Evolutionary conservation across 2,329 filamentous ascomycete species (phyloP), one percentile per base, ranked within the genome.

Genomic region (Pseudogymnoascus sp.): DNA sequence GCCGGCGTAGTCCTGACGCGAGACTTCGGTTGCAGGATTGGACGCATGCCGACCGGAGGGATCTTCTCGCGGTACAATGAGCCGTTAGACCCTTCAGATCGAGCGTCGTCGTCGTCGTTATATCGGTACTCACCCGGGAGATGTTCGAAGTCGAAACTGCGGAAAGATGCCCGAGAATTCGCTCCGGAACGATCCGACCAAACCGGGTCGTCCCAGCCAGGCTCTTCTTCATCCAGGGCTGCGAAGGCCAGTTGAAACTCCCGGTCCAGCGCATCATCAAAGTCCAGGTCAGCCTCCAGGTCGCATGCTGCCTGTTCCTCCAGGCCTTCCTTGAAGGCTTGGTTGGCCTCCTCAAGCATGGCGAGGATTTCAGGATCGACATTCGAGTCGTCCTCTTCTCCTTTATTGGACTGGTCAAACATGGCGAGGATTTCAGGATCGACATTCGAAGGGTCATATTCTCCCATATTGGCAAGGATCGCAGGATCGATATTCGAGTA

Each of bases 391-490:
- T 56, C 28, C 14, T 56, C 46, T 56, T 12, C 3, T 23, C 5
- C 49, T 18, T 18, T 16, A 9, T 56, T 18, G 9, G 49, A n/a
- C 25, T 56, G 25, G 5, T 34, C 49, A 16, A 56, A 28, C 49
- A 56, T 56, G n/a, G 49, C 16, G 49, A 56, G 49, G 28, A 56
- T 18, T 56, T 56, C 49, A 34, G 49, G 49, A 34, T 56, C 49
- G n/a, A 56, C n/a, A 5, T 56, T 16, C 9, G 5, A 12, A 5
- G 34, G 2, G 9, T 56, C 28, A 9, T 56, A 28, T 34, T 31
- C 18, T 23, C 9, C 49, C 6, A 14, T 16, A 9, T 34, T 56
- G 28, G 49, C 28, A 28, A 56, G 49, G 28, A 56, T 18, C 34
- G 34, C 28, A 34, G 49, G 49, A 18, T 56, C 49, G n/a, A 56